These are phyloP conservation scores for Astrothelium subdiscretum DNA, from an alignment of 495 filamentous ascomycete species.

Conservation along the genomic window DNA sequence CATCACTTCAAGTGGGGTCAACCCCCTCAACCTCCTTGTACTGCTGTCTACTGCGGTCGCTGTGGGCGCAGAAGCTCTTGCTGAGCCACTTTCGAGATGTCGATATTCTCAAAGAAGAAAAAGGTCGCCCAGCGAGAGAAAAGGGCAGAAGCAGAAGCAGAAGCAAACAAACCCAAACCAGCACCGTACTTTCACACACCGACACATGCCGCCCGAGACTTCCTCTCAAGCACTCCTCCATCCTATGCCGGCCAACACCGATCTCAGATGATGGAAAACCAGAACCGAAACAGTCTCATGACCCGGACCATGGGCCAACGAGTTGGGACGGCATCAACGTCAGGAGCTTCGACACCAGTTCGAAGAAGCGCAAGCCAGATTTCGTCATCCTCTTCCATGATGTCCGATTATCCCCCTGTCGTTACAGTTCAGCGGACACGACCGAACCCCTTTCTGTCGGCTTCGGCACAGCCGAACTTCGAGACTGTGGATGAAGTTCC, in stretches of 20 bases:
- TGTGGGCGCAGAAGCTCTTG: too few relatives aligned
- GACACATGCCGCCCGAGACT: conserved; percentile 31
- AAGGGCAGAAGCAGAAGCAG: conserved; percentile 5
- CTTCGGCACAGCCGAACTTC: background rate
- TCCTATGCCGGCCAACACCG: conserved; percentile 20
- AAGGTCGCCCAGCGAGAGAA: conserved; percentile 21
- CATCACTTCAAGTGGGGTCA: background rate
- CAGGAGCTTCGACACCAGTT: background rate
- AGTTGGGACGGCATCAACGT: background rate
- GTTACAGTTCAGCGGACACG: background rate
- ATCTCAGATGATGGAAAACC: conserved; percentile 10
- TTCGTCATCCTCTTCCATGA: background rate
- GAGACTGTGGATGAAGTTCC: background rate
- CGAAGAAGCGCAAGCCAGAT: background rate
- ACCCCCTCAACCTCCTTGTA: too few relatives aligned
- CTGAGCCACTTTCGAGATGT: too few relatives aligned
- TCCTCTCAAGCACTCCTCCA: conserved; percentile 40
- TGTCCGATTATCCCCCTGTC: background rate
- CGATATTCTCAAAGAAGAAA: conserved; percentile 23
- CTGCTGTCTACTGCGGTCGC: too few relatives aligned
- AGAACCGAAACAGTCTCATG: conserved; percentile 15
- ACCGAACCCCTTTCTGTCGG: background rate
- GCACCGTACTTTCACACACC: conserved; percentile 20
- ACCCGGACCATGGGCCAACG: background rate
- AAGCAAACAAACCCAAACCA: conserved; percentile 8